Evolutionary conservation across 768 basidiomycete genomes (phyloP), one percentile per base, ranked within the genome.

Genomic region (Kwoniella heveanensis): DNA sequence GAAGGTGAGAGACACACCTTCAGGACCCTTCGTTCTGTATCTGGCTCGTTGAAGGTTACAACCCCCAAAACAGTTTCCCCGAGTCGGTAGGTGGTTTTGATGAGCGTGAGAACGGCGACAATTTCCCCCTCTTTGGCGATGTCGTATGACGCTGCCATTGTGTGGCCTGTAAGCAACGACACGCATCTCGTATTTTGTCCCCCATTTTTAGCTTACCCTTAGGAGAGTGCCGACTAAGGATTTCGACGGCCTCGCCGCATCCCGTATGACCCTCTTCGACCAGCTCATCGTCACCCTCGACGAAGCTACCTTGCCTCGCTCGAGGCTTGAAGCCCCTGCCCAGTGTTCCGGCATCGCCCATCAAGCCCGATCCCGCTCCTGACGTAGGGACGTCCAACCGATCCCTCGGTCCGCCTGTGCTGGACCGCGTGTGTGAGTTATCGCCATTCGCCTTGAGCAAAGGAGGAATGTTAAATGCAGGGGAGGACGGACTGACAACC

Each of bases 51-150:
- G 66, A 98, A 76, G 73, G 91, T 88, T 24, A 99, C 88, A 0
- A 94, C 87, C 2, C 94, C 95, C 49, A 88, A 81, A 24, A 97
- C 87, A 0, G 92, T 93, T 81, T 99, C 94, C 2, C 95, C 95
- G 0, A 97, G 85, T 21, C 95, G 82, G 79, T 91, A 97, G 0
- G 91, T 90, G 44, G 88, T 87, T 80, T 97, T 97, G 25, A 90
- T 87, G 67, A 99, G 90, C 0, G 93, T 96, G 15, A 99, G 80
- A 37, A 90, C 88, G 6, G 95, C 94, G 62, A 98, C 92, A 46
- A 87, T 86, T 37, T 90, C 85, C 0, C 90, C 92, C 36, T 95
- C 91, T 82, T 97, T 96, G 76, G 88, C 90, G 59, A 97, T 92
- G 81, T 97, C 94, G 80, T 92, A 97, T 0, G 92, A 93, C 39